phyloP scores from a whole-genome alignment of 495 filamentous ascomycete genomes.

The Podospora tetraspora region DNA sequence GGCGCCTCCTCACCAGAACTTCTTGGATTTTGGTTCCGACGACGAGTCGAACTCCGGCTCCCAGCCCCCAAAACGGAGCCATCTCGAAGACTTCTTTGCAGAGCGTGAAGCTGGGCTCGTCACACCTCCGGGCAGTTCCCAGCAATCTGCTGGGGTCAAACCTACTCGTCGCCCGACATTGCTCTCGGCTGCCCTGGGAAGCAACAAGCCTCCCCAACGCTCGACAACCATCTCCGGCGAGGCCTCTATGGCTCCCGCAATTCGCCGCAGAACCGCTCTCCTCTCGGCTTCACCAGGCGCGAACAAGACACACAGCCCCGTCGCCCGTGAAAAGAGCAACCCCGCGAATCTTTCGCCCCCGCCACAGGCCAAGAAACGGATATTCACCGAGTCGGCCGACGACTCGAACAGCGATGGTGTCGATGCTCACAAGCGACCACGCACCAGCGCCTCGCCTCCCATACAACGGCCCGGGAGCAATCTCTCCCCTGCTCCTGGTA shows the following conservation, averaged over 20 bases:
- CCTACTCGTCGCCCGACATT: background rate
- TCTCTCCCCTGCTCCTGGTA: background rate
- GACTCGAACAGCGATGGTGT: background rate
- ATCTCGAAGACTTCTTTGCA: conserved; percentile 19
- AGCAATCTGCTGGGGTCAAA: background rate
- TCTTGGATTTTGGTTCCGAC: conserved; percentile 24
- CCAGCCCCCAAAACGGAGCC: background rate
- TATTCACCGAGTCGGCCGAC: background rate
- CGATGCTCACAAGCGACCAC: background rate
- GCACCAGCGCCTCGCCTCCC: background rate
- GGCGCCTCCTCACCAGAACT: conserved; percentile 1
- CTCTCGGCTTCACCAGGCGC: conserved; percentile 19
- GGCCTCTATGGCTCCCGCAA: background rate
- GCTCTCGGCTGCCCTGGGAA: background rate
- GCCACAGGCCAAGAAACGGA: background rate
- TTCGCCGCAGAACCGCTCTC: background rate
- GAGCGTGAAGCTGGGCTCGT: background rate
- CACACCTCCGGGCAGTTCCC: background rate
- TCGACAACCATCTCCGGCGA: background rate
- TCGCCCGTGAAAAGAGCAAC: background rate
- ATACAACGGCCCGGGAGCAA: background rate
- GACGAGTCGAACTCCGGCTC: conserved; percentile 8
- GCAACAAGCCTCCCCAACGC: background rate
- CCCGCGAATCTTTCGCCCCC: background rate
- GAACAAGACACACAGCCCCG: conserved; percentile 9